These are phyloP conservation scores for Salix exigua DNA, from an alignment of 345 rosid species.

Conservation along the genomic window DNA sequence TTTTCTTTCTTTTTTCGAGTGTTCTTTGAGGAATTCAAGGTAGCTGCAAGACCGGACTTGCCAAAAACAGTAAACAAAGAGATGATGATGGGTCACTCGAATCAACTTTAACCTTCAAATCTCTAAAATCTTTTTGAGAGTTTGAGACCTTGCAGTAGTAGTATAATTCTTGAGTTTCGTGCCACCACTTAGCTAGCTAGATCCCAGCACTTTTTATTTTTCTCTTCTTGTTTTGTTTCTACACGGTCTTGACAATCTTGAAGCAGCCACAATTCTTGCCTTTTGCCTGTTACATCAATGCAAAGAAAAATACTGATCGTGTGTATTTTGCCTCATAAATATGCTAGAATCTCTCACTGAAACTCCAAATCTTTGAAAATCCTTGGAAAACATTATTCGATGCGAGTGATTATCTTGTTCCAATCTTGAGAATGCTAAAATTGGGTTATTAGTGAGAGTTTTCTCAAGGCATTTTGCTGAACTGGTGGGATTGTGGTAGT, in stretches of 20 bases:
- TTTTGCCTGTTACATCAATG: neutral
- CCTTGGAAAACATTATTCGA: neutral
- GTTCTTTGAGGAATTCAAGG: conserved; percentile 52
- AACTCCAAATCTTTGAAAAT: neutral
- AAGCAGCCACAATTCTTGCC: neutral
- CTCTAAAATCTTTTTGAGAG: neutral
- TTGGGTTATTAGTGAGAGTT: neutral
- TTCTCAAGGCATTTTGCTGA: neutral
- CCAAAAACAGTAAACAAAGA: conserved; percentile 19
- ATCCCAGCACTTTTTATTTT: neutral
- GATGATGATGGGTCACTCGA: neutral
- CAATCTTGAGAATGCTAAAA: neutral
- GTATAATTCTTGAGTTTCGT: conserved; percentile 4
- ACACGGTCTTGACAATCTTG: neutral
- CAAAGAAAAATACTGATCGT: neutral
- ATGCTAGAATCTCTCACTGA: neutral
- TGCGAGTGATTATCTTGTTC: neutral
- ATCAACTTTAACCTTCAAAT: conserved; percentile 9
- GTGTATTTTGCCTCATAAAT: neutral
- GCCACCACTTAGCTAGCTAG: neutral
- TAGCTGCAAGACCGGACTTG: conserved; percentile 19
- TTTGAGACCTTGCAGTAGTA: neutral
- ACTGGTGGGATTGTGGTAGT: neutral
- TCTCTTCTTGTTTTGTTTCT: neutral
- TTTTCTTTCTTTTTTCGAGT: neutral